Conservation (phyloP, 495 filamentous ascomycete species). For the Penicillium canariense region DNA sequence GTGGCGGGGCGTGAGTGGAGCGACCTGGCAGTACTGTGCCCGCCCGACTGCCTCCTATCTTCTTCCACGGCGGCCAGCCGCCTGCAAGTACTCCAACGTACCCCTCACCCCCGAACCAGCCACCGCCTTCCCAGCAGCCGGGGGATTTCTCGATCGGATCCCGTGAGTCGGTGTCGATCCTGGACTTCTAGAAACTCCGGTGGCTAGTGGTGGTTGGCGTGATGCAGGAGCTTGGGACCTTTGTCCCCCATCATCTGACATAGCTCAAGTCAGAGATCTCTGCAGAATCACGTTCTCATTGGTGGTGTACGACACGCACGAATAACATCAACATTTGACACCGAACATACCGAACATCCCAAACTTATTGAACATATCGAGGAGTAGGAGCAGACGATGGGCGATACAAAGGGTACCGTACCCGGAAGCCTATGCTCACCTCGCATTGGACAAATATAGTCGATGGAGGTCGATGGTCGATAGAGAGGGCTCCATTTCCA, state of each 20-base stretch:
- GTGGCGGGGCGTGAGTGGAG: constrained; percentile 3
- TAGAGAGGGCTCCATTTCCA: too few relatives aligned
- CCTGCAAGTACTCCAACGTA: background rate
- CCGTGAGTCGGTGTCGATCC: background rate
- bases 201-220: background rate
- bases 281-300: background rate
- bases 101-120: background rate
- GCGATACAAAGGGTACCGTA: too few relatives aligned
- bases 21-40: background rate
- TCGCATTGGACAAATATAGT: too few relatives aligned
- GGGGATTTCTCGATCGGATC: constrained; percentile 4
- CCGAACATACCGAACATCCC: too few relatives aligned
- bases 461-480: too few relatives aligned
- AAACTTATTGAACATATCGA: too few relatives aligned
- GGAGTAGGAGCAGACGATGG: too few relatives aligned
- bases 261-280: background rate
- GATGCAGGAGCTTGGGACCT: background rate
- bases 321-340: too few relatives aligned
- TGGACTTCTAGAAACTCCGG: background rate
- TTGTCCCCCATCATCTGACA: background rate
- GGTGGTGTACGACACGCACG: background rate
- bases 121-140: background rate
- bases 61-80: background rate
- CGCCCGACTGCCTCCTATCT: background rate
- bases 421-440: too few relatives aligned